A percentile compares a stretch with the other conserved stretches of the same genome.
These are phyloP conservation scores for Hypoxylon sp. DNA, from an alignment of 2,329 filamentous ascomycete species.

Conservation along the genomic window DNA sequence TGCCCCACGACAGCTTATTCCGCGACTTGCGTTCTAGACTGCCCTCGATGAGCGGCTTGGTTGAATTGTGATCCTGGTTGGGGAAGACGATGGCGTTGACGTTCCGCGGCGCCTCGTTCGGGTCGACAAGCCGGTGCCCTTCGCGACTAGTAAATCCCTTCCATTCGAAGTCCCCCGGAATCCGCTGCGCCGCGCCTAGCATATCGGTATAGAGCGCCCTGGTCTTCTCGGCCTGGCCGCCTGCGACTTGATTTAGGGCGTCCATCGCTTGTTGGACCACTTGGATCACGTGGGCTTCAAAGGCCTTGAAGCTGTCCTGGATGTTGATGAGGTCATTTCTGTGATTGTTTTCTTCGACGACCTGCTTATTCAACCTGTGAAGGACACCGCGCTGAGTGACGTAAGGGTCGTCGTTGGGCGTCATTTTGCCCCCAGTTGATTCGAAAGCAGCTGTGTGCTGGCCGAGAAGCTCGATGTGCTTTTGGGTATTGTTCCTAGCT, in stretches of 20 bases:
- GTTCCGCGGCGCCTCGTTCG: slow-evolving; percentile 77
- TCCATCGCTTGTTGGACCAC: slow-evolving; percentile 85
- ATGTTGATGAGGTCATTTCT: slow-evolving; percentile 89
- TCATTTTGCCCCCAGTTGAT: slow-evolving; percentile 77
- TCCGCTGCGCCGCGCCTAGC: slow-evolving; percentile 77
- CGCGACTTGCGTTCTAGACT: slow-evolving; percentile 90
- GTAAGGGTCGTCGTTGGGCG: slow-evolving; percentile 85
- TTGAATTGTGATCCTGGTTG: slow-evolving; percentile 86
- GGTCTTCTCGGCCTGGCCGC: slow-evolving; percentile 83
- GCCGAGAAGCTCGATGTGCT: slow-evolving; percentile 93
- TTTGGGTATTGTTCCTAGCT: slow-evolving; percentile 85
- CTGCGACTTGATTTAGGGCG: slow-evolving; percentile 84
- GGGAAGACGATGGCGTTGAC: slow-evolving; percentile 83
- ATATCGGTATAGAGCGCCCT: slow-evolving; percentile 87
- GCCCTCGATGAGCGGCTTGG: slow-evolving; percentile 87
- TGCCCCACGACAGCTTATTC: slow-evolving; percentile 82
- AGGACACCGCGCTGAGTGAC: slow-evolving; percentile 83
- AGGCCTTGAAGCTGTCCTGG: slow-evolving; percentile 89
- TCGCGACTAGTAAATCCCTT: slow-evolving; percentile 82
- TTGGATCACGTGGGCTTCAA: slow-evolving; percentile 86
- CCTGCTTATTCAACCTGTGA: slow-evolving; percentile 88
- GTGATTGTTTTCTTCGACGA: slow-evolving; percentile 96
- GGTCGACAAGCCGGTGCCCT: slow-evolving; percentile 79
- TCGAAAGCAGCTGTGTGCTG: slow-evolving; percentile 86
- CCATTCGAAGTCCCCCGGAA: slow-evolving; percentile 93